Conservation (phyloP, 2,329 filamentous ascomycete species). For the Alternaria ethzedia region DNA sequence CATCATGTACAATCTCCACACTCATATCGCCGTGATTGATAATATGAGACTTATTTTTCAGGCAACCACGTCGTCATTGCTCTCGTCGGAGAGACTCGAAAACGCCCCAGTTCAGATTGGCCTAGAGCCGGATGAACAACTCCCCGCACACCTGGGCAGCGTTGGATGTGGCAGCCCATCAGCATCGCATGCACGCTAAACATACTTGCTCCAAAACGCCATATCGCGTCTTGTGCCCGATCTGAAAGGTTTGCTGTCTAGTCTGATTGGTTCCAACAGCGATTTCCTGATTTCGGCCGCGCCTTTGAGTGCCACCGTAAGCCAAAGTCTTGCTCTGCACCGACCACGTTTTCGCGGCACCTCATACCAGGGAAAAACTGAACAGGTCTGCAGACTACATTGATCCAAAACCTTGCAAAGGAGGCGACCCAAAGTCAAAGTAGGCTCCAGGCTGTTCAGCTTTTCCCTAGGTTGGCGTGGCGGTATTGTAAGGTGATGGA, state of each 20-base stretch:
- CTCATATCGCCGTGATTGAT: not conserved
- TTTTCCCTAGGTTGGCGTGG: too few relatives aligned
- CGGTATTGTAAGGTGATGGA: not conserved
- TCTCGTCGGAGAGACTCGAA: not conserved
- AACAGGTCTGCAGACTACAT: too few relatives aligned
- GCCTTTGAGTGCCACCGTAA: not conserved
- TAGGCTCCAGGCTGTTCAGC: too few relatives aligned
- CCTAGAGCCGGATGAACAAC: conserved; percentile 2
- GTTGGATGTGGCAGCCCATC: not conserved
- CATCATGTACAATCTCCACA: not conserved
- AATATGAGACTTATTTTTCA: not conserved
- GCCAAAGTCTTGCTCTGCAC: not conserved
- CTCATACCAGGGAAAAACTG: too few relatives aligned
- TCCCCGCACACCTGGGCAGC: not conserved
- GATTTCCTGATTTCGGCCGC: not conserved
- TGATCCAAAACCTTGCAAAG: too few relatives aligned
- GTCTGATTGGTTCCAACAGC: not conserved
- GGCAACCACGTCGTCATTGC: not conserved
- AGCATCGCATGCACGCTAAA: not conserved
- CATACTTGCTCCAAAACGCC: not conserved
- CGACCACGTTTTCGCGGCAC: not conserved
- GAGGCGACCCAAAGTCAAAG: too few relatives aligned
- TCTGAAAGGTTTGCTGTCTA: too few relatives aligned
- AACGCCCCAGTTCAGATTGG: not conserved
- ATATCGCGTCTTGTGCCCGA: not conserved